phyloP scores from a whole-genome alignment of 441 rosid species.

The Gossypium schwendimanii region DNA sequence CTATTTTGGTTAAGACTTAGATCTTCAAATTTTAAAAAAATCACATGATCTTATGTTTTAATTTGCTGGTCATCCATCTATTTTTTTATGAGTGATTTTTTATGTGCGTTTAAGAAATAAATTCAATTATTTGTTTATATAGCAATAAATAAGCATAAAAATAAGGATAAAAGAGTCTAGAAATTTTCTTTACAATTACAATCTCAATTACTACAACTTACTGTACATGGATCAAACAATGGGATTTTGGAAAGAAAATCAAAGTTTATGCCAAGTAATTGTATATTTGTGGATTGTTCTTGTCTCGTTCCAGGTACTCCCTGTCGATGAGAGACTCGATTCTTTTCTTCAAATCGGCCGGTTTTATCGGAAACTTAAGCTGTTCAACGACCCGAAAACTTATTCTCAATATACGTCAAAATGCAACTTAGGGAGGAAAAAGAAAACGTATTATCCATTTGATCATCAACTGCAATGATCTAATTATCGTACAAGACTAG shows the following conservation, averaged over 20 bases:
- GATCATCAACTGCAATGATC: background rate
- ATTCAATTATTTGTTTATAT: no score
- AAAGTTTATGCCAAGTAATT: constrained; percentile 66
- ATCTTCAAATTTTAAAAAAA: no score
- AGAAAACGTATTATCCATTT: background rate
- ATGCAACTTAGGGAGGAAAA: background rate
- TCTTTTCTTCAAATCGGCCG: constrained; percentile 96
- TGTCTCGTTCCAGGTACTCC: constrained; percentile 97
- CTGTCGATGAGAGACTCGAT: constrained; percentile 93
- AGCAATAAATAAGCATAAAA: no score
- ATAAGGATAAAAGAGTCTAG: no score
- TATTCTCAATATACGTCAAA: background rate
- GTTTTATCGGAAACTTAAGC: constrained; percentile 96
- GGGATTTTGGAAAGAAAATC: background rate
- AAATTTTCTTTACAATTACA: constrained; percentile 16
- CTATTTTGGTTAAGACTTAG: no score
- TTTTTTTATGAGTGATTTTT: no score
- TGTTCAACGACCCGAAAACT: constrained; percentile 29
- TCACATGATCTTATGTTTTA: no score
- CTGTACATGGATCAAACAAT: constrained; percentile 36
- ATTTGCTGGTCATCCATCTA: no score
- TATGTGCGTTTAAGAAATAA: no score
- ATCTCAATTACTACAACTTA: constrained; percentile 23
- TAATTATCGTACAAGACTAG: background rate
- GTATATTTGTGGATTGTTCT: constrained; percentile 94